These are phyloP conservation scores for Ophiostoma ips DNA, from an alignment of 2,329 filamentous ascomycete genomes.

Conservation along the genomic window DNA sequence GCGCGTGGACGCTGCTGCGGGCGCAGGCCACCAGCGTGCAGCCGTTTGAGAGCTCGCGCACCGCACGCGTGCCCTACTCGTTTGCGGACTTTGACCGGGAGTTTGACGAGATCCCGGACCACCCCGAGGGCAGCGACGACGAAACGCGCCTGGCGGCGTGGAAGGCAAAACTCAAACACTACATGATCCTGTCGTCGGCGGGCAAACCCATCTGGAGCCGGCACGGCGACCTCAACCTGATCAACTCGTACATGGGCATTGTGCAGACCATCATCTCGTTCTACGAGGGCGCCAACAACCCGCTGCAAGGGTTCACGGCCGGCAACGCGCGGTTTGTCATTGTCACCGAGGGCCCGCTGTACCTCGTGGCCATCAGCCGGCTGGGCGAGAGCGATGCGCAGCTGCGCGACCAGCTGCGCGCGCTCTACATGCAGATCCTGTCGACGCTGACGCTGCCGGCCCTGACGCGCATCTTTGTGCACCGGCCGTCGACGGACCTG, in stretches of 20 bases:
- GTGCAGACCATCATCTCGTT: conserved; percentile 97
- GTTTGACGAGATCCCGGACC: conserved; percentile 58
- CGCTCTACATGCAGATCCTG: conserved; percentile 94
- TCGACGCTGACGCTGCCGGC: conserved; percentile 86
- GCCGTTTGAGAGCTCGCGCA: conserved; percentile 43
- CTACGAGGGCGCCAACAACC: conserved; percentile 69
- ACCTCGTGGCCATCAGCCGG: conserved; percentile 85
- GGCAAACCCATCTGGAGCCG: conserved; percentile 96
- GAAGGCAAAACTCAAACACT: conserved; percentile 93
- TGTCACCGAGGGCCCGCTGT: conserved; percentile 69
- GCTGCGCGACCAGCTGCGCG: conserved; percentile 75
- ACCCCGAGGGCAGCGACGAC: conserved; percentile 28
- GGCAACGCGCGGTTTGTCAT: conserved; percentile 77
- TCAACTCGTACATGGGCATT: conserved; percentile 88
- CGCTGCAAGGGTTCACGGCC: conserved; percentile 73
- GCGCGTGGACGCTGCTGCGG: conserved; percentile 54
- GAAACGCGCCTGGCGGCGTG: conserved; percentile 55
- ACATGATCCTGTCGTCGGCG: conserved; percentile 87
- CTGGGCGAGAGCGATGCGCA: conserved; percentile 87
- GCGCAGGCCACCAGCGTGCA: conserved; percentile 45
- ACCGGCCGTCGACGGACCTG: conserved; percentile 86
- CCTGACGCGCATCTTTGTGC: conserved; percentile 73
- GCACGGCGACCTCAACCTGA: conserved; percentile 77
- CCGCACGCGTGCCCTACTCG: conserved; percentile 30
- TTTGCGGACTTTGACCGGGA: conserved; percentile 60